Evolutionary conservation across 2,329 filamentous ascomycete species (phyloP), one percentile per base, ranked within the genome.

Genomic region (Gliomastix tumulicola): DNA sequence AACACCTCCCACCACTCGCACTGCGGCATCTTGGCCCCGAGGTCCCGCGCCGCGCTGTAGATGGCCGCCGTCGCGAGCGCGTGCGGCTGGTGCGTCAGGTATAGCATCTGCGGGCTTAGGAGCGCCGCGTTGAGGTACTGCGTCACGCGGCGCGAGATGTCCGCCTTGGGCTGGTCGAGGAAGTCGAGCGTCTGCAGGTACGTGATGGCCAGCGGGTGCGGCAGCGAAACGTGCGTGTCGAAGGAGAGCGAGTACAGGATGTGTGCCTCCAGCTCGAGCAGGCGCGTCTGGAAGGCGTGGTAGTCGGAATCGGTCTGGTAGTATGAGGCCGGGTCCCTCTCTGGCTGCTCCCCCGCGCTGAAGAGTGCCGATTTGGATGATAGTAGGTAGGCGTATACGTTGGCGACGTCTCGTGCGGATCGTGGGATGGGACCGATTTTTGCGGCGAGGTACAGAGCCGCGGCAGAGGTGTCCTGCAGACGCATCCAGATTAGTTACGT

Each of bases 1-100:
- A 97, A 97, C 0, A 97, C 87, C 59, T 96, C 89, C 92, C 92
- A 98, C 92, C 92, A 98, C 44, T 87, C 82, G 33, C 76, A 77
- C 44, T 84, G 84, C 0, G 90, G 88, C 62, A 96, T 71, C 56
- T 86, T 88, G 11, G 84, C 76, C 0, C 74, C 80, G 2, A 76
- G 57, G 46, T 97, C 88, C 31, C 82, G 74, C 1, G 88, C 84
- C 0, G 90, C 86, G n/a, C 88, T 76, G 55, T 97, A 98, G 21
- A 96, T 84, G 2, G 89, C 87, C 2, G 89, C 86, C 3, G 88
- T 87, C 5, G 92, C 90, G 9, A 98, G 68, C 18, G 82, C 77
- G 43, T 84, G 76, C 2, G 92, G 90, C 56, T 97, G 92, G 54
- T 96, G 89, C 4, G 92, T 97, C 20, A 94, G 67, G 57, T 94